Conservation (phyloP, 2,329 filamentous ascomycete genomes). For the Esteya vermicola region DNA sequence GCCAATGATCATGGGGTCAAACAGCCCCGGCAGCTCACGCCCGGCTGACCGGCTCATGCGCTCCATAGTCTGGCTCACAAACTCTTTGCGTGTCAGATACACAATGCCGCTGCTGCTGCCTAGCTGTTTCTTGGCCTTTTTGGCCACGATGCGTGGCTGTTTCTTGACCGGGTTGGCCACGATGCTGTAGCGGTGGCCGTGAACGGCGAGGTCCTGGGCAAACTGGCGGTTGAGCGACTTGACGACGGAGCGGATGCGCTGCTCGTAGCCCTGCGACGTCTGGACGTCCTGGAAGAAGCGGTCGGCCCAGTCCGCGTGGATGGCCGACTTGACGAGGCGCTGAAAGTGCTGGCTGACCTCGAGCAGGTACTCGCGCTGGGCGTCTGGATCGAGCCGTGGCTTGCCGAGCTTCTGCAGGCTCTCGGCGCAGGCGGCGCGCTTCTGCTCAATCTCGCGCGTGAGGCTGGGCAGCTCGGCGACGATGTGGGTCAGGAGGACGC, state of each 20-base stretch:
- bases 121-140: conserved; percentile 3
- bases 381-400: not conserved
- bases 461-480: conserved; percentile 25
- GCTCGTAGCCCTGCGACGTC: conserved; percentile 18
- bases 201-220: conserved; percentile 11
- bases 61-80: conserved; percentile 12
- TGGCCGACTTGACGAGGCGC: conserved; percentile 11
- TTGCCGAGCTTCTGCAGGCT: not conserved
- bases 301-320: conserved; percentile 15
- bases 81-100: conserved; percentile 9
- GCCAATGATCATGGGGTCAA: conserved; percentile 19
- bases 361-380: conserved; percentile 15
- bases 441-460: not conserved
- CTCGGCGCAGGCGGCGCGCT: conserved; percentile 2
- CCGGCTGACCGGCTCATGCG: conserved; percentile 16
- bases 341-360: conserved; percentile 13
- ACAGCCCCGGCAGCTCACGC: conserved; percentile 21
- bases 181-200: conserved; percentile 16
- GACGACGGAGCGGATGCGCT: conserved; percentile 36
- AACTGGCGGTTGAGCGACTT: conserved; percentile 36
- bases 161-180: not conserved
- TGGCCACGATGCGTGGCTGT: conserved; percentile 3
- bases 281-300: conserved; percentile 9
- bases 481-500: conserved; percentile 33
- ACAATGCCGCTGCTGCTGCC: no score